phyloP scores from a whole-genome alignment of 495 filamentous ascomycete genomes.

The Jackrogersella minutella region DNA sequence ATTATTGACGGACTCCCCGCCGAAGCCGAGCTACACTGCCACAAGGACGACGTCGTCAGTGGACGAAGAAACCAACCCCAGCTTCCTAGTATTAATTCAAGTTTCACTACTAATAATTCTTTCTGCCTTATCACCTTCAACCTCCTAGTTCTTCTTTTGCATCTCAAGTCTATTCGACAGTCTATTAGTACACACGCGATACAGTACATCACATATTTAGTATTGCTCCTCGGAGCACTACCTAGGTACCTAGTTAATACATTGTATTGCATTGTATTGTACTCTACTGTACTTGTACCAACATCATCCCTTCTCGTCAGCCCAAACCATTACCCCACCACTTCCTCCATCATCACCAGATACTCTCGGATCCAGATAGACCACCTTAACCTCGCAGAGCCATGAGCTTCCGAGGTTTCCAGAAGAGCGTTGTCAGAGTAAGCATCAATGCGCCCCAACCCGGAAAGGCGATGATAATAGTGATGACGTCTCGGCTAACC shows the following conservation, averaged over 20 bases:
- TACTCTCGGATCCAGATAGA: constrained; percentile 10
- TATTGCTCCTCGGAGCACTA: too few species aligned
- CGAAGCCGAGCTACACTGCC: constrained; percentile 42
- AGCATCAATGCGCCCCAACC: constrained; percentile 43
- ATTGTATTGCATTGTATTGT: too few species aligned
- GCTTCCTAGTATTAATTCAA: neutral
- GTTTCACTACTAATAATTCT: constrained; percentile 2
- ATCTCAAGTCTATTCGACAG: too few species aligned
- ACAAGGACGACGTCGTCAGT: constrained; percentile 40
- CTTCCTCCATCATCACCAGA: too few species aligned
- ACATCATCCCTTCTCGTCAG: too few species aligned
- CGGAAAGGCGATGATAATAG: neutral
- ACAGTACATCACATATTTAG: too few species aligned
- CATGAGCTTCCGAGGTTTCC: constrained; percentile 98
- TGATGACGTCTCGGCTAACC: constrained; percentile 4
- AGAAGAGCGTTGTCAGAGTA: constrained; percentile 85
- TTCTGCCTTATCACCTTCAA: neutral
- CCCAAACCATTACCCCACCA: constrained; percentile 5
- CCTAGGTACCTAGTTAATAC: too few species aligned
- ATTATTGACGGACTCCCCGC: constrained; percentile 30
- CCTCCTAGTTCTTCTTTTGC: too few species aligned
- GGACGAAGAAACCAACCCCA: neutral
- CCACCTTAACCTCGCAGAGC: constrained; percentile 22
- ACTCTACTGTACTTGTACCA: constrained; percentile 1
- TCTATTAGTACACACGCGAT: too few species aligned